A percentile compares a stretch with the other conserved stretches of the same genome.
phyloP scores from a whole-genome alignment of 2,329 filamentous ascomycete species.

The Calycina marina region DNA sequence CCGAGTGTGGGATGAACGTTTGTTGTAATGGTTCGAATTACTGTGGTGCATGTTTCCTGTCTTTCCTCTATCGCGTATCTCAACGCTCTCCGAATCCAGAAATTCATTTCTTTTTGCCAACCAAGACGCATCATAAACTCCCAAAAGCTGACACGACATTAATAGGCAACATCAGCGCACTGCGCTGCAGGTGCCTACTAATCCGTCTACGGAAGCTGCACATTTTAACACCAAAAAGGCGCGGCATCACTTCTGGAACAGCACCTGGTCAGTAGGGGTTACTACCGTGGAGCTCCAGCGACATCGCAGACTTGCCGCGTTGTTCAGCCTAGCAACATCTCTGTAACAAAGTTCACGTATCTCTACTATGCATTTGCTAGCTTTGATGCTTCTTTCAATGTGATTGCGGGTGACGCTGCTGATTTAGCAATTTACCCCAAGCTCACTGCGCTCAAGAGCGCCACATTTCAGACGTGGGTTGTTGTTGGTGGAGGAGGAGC shows the following conservation, averaged over 20 bases:
- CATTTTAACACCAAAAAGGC: neutral
- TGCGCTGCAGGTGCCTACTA: too few species aligned
- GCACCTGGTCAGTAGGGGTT: neutral
- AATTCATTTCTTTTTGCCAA: neutral
- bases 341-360: neutral
- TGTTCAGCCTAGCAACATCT: neutral
- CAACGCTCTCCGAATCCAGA: neutral
- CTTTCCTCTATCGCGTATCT: neutral
- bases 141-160: neutral
- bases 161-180: neutral
- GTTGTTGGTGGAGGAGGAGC: neutral
- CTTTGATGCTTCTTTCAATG: neutral
- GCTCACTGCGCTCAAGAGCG: neutral
- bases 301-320: neutral
- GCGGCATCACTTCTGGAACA: neutral
- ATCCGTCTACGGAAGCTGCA: neutral
- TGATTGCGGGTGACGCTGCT: neutral
- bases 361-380: neutral
- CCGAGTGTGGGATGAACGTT: neutral
- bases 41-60: neutral
- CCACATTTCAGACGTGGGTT: neutral
- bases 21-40: neutral
- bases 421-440: neutral
- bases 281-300: neutral
- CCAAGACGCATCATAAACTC: neutral